Conservation (phyloP, 768 basidiomycete species). For the Tricholoma saponaceum region DNA sequence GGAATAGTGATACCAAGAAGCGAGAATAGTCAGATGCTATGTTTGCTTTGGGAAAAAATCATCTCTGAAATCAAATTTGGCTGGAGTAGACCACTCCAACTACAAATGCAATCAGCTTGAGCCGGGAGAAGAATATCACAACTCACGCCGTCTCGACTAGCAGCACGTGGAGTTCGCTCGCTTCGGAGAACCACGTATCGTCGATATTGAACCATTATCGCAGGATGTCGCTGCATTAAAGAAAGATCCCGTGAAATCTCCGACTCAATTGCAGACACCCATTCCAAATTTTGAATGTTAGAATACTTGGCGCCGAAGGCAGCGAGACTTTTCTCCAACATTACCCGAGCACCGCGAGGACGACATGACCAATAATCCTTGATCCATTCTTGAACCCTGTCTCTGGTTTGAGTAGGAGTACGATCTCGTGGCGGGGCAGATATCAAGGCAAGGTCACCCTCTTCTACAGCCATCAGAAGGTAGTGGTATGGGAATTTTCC, state of each 20-base stretch:
- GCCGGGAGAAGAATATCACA: background rate
- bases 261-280: conserved; percentile 34
- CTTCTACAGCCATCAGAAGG: conserved; percentile 47
- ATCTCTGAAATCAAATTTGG: conserved; percentile 56
- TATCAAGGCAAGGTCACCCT: conserved; percentile 52
- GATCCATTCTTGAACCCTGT: conserved; percentile 33
- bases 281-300: conserved; percentile 28
- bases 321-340: conserved; percentile 40
- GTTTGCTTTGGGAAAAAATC: conserved; percentile 33
- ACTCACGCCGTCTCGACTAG: conserved; percentile 45
- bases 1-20: background rate
- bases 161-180: conserved; percentile 21
- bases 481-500: conserved; percentile 34
- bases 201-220: conserved; percentile 55
- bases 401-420: conserved; percentile 15
- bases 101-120: conserved; percentile 20
- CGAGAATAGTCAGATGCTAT: background rate
- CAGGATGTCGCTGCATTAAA: conserved; percentile 59
- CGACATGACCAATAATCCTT: conserved; percentile 26
- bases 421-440: conserved; percentile 41
- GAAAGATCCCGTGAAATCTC: conserved; percentile 47
- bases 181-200: conserved; percentile 60
- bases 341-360: conserved; percentile 31
- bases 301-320: conserved; percentile 35
- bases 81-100: conserved; percentile 52